Percentiles rank a stretch among this genome's conserved stretches.
phyloP scores from a whole-genome alignment of 495 filamentous ascomycete genomes.

The Articulospora tetracladia region DNA sequence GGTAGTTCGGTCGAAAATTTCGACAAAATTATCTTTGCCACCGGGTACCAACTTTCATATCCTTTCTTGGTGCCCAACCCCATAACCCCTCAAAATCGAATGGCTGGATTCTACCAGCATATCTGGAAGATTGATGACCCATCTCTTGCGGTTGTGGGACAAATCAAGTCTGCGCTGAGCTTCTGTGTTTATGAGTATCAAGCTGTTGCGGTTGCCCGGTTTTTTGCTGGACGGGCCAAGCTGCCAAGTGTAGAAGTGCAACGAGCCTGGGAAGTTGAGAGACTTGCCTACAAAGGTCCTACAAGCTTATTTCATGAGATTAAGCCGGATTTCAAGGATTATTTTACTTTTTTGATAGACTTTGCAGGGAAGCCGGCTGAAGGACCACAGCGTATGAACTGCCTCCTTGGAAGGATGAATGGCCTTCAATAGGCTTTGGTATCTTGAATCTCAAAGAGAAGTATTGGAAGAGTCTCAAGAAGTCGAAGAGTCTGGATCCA shows the following conservation, averaged over 20 bases:
- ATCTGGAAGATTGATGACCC: constrained; percentile 45
- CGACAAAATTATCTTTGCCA: constrained; percentile 55
- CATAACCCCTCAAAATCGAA: constrained; percentile 38
- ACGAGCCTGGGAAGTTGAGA: constrained; percentile 36
- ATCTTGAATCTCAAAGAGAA: constrained; percentile 2
- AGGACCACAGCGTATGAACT: constrained; percentile 34
- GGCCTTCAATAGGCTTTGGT: constrained; percentile 23
- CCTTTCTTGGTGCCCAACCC: constrained; percentile 40
- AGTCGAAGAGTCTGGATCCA: too few relatives aligned
- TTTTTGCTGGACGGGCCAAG: constrained; percentile 44
- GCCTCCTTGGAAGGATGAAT: constrained; percentile 42
- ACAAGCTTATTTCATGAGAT: constrained; percentile 17
- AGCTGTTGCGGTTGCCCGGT: constrained; percentile 51
- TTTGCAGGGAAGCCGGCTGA: constrained; percentile 42
- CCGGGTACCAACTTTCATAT: constrained; percentile 48
- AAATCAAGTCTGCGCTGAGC: constrained; percentile 32
- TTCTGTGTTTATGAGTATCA: constrained; percentile 61
- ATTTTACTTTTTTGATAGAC: constrained; percentile 44
- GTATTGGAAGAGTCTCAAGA: not conserved
- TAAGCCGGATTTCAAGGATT: constrained; percentile 38
- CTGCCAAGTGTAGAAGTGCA: constrained; percentile 33
- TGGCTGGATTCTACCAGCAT: constrained; percentile 51
- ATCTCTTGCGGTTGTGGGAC: constrained; percentile 26
- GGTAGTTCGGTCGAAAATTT: constrained; percentile 40
- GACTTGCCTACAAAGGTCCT: constrained; percentile 27